These are phyloP conservation scores for Suillus ampliporus DNA, from an alignment of 768 basidiomycete species.

Conservation along the genomic window DNA sequence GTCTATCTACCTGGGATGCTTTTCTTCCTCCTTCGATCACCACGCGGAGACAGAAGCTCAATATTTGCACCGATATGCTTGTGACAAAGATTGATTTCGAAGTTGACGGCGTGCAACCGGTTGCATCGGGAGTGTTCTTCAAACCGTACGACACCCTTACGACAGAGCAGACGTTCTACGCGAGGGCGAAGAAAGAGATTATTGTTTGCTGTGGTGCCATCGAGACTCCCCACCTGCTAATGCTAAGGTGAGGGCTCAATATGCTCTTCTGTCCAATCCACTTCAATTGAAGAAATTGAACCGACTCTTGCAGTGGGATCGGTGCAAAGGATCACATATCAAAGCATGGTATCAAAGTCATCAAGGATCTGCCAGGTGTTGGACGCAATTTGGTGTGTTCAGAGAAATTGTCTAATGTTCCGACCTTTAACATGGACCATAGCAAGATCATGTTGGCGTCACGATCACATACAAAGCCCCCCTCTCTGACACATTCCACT, in stretches of 20 bases:
- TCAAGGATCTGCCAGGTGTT: constrained; percentile 41
- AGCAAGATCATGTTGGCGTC: constrained; percentile 48
- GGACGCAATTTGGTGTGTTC: constrained; percentile 37
- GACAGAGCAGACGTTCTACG: neutral
- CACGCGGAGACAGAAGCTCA: constrained; percentile 13
- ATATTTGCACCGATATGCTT: constrained; percentile 21
- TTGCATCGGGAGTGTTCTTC: constrained; percentile 2
- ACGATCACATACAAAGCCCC: constrained; percentile 40
- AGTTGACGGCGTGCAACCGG: neutral
- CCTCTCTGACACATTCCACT: constrained; percentile 37
- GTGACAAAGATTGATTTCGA: constrained; percentile 5
- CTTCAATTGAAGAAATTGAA: no score
- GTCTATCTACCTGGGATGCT: constrained; percentile 21
- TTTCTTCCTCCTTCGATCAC: constrained; percentile 19
- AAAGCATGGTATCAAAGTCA: constrained; percentile 30
- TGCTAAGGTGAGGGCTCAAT: constrained; percentile 32
- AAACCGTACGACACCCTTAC: constrained; percentile 4
- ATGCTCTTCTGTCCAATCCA: neutral
- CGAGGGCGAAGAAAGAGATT: constrained; percentile 29
- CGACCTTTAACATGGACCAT: neutral
- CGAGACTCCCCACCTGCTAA: constrained; percentile 48
- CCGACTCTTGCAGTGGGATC: constrained; percentile 46
- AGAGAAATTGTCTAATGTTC: neutral
- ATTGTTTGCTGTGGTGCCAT: constrained; percentile 46
- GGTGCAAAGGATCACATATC: constrained; percentile 46